Conservation (phyloP, 176 grass and related monocot genomes). For the Ensete ventricosum region DNA sequence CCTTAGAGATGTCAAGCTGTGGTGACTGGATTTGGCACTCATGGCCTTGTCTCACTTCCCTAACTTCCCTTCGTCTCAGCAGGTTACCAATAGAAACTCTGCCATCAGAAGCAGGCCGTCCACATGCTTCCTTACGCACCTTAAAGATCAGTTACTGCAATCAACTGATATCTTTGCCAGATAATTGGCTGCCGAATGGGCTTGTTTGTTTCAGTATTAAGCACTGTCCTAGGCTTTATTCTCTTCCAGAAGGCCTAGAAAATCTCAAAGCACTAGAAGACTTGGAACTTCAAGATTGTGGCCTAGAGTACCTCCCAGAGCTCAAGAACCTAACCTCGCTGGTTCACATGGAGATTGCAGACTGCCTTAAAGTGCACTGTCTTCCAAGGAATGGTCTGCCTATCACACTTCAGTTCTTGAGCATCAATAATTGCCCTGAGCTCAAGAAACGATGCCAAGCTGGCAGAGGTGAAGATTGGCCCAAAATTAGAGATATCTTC, state of each 20-base stretch:
- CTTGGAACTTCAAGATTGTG: constrained; percentile 21
- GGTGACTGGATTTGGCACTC: constrained; percentile 36
- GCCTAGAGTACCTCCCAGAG: constrained; percentile 14
- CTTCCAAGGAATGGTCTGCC: constrained; percentile 23
- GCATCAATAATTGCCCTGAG: constrained; percentile 19
- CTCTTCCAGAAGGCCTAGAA: constrained; percentile 17
- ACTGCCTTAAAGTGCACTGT: constrained; percentile 4
- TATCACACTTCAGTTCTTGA: constrained; percentile 20
- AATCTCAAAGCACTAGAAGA: constrained; percentile 27
- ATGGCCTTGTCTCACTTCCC: constrained; percentile 14
- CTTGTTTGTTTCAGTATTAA: constrained; percentile 17
- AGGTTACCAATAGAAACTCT: constrained; percentile 1
- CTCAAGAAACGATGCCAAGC: constrained; percentile 13
- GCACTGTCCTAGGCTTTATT: constrained; percentile 21
- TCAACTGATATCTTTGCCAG: constrained; percentile 13
- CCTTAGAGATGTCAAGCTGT: constrained; percentile 5
- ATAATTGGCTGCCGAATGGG: constrained; percentile 24
- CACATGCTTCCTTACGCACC: constrained; percentile 4
- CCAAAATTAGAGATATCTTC: constrained; percentile 10
- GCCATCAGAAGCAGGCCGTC: not conserved
- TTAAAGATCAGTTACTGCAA: constrained; percentile 31
- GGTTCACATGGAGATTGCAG: constrained; percentile 25
- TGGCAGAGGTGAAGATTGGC: constrained; percentile 2
- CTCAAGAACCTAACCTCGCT: constrained; percentile 14
- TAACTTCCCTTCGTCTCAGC: constrained; percentile 22